These are phyloP conservation scores for Coemansia sp. DNA, from an alignment of 192 early-diverging fungal species.

Conservation along the genomic window DNA sequence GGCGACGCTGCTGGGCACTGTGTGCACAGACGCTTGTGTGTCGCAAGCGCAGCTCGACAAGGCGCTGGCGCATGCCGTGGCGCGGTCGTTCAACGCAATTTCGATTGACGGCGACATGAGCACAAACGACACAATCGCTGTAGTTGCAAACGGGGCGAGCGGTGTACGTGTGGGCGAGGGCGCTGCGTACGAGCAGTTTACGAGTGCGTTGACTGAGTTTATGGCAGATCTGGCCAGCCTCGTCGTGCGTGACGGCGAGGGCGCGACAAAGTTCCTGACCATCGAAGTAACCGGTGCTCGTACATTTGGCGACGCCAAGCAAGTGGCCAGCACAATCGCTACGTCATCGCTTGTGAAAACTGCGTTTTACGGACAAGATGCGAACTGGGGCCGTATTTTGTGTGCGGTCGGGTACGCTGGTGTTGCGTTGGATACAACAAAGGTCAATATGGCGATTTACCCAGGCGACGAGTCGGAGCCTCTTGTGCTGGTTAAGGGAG, in stretches of 20 bases:
- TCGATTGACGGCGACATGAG: slow-evolving; percentile 95
- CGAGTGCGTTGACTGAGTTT: slow-evolving; percentile 74
- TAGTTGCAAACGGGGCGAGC: slow-evolving; percentile 81
- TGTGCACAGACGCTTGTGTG: slow-evolving; percentile 84
- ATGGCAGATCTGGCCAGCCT: slow-evolving; percentile 83
- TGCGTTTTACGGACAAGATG: slow-evolving; percentile 93
- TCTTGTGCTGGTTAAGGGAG: slow-evolving; percentile 72
- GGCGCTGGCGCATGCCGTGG: slow-evolving; percentile 78
- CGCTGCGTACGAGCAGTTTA: slow-evolving; percentile 64
- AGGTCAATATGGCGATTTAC: slow-evolving; percentile 74
- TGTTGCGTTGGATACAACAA: slow-evolving; percentile 65
- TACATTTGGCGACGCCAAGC: slow-evolving; percentile 75
- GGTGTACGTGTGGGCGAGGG: slow-evolving; percentile 20
- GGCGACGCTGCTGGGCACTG: slow-evolving; percentile 87
- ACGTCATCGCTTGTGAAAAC: slow-evolving; percentile 95
- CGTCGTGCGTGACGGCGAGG: slow-evolving; percentile 94
- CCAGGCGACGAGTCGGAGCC: slow-evolving; percentile 63
- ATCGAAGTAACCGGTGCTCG: slow-evolving; percentile 76
- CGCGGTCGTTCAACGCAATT: slow-evolving; percentile 94
- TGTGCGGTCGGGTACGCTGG: slow-evolving; percentile 90
- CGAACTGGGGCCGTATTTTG: slow-evolving; percentile 96
- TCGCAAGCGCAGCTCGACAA: slow-evolving; percentile 62
- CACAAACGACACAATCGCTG: slow-evolving; percentile 92
- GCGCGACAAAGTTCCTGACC: slow-evolving; percentile 96
- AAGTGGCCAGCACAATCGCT: slow-evolving; percentile 81